phyloP scores from a whole-genome alignment of 2,329 filamentous ascomycete genomes.

The Diaporthe ilicicola region DNA sequence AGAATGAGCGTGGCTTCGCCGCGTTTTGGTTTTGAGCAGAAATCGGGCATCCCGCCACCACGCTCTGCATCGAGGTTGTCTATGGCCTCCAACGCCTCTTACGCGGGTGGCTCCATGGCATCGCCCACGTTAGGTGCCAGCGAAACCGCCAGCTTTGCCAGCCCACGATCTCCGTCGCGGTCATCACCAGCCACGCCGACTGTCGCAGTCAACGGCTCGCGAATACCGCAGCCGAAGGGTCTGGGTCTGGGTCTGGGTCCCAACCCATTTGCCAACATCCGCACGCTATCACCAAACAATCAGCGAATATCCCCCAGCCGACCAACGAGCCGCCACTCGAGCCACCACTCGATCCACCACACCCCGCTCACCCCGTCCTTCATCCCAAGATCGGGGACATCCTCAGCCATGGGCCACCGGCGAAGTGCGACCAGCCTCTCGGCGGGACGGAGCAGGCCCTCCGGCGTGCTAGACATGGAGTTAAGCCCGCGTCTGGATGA shows the following conservation, averaged over 20 bases:
- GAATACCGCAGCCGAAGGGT: constrained; percentile 29
- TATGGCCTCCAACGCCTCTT: constrained; percentile 27
- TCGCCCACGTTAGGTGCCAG: constrained; percentile 50
- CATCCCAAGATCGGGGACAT: constrained; percentile 20
- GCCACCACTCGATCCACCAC: constrained; percentile 38
- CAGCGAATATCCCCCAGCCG: constrained; percentile 34
- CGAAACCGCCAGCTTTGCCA: constrained; percentile 63
- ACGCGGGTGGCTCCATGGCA: constrained; percentile 46
- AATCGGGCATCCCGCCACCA: constrained; percentile 46
- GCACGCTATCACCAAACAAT: constrained; percentile 13
- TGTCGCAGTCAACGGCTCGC: constrained; percentile 29
- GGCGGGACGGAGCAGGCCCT: constrained; percentile 38
- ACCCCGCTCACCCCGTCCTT: constrained; percentile 33
- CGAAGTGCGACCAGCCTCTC: constrained; percentile 56
- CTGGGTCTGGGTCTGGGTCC: constrained; percentile 21
- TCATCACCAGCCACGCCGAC: constrained; percentile 32
- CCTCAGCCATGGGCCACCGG: constrained; percentile 46
- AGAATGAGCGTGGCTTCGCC: constrained; percentile 24
- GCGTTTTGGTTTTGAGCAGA: constrained; percentile 29
- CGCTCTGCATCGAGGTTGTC: constrained; percentile 52
- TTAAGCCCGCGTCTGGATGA: constrained; percentile 62
- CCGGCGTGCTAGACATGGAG: constrained; percentile 39
- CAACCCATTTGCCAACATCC: constrained; percentile 33
- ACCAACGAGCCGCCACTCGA: constrained; percentile 33
- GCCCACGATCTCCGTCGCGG: constrained; percentile 48